Evolutionary conservation across 345 rosid genomes (phyloP), one percentile per base, ranked within the genome.

Genomic region (Turritis glabra): DNA sequence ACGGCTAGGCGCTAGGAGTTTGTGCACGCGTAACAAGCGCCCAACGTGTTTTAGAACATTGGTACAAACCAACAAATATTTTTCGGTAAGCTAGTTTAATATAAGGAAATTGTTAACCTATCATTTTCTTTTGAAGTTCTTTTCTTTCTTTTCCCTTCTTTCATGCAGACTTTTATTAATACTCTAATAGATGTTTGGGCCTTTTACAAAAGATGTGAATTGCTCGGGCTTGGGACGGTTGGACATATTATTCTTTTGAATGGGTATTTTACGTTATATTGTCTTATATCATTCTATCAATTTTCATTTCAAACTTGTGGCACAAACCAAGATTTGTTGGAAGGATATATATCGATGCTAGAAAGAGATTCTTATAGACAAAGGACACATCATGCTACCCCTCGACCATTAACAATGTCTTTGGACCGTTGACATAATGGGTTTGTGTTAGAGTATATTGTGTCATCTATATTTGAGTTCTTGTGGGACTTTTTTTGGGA

Each of bases 361-460:
- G 56, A 13, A 47, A 64, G 56, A 30, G 18, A 64, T 30, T 62
- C 30, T 61, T 72, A 41, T 38, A 51, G 69, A 19, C 41, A 62
- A 56, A 69, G 12, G 43, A 51, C 40, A 61, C 61, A 72, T 37
- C 22, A 50, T 61, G 61, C 17, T 26, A 72, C 69, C 61, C 60
- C 69, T 72, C 53, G 69, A 51, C 60, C 32, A 72, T 26, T 38
- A 18, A 27, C 62, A 51, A 52, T 72, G 69, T 72, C 53, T 62
- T 62, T 52, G 69, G 58, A 58, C 56, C 33, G 8, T 44, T 58
- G 26, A 54, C 56, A 69, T 29, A 54, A 18, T 41, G 44, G n/a
- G 40, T 40, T 69, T 44, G 37, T 54, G 41, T n/a, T 52, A 67
- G 66, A 30, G 48, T 22, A 37, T 33, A 18, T 26, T 59, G 12